Percentiles rank a stretch among this genome's conserved stretches.
Evolutionary conservation across 148 eudicot genomes (phyloP).

Genomic region (Gaultheria prostrata): DNA sequence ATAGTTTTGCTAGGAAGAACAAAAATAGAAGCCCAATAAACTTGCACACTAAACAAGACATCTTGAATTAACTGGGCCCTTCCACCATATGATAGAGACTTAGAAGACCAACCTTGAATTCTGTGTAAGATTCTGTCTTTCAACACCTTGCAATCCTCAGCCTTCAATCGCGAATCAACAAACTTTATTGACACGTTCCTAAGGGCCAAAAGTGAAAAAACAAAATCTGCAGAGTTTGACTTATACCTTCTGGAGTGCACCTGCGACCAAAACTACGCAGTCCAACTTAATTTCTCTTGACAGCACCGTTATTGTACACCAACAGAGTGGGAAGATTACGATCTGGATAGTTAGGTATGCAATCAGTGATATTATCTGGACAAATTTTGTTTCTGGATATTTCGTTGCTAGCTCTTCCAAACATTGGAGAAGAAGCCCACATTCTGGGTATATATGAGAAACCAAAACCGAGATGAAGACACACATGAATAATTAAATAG

Average conservation of each 20-base stretch:
- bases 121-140: too few relatives aligned
- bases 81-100: too few relatives aligned
- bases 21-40: too few relatives aligned
- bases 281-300: slow-evolving; percentile 84
- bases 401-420: slow-evolving; percentile 69
- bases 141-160: too few relatives aligned
- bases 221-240: background rate
- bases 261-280: slow-evolving; percentile 65
- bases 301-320: slow-evolving; percentile 84
- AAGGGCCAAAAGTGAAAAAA: background rate
- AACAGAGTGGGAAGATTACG: slow-evolving; percentile 82
- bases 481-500: background rate
- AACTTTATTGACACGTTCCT: background rate
- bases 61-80: too few relatives aligned
- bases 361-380: slow-evolving; percentile 92
- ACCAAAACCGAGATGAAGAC: background rate
- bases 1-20: too few relatives aligned
- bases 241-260: slow-evolving; percentile 91
- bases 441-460: slow-evolving; percentile 51
- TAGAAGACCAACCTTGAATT: too few relatives aligned
- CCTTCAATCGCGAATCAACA: background rate
- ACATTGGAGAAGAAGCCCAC: slow-evolving; percentile 61
- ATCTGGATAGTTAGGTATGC: slow-evolving; percentile 95
- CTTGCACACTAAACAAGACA: too few relatives aligned
- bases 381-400: slow-evolving; percentile 86